A percentile compares a stretch with the other conserved stretches of the same genome.
Conservation (phyloP, 2,329 filamentous ascomycete species). For the Chrysosporium queenslandicum region DNA sequence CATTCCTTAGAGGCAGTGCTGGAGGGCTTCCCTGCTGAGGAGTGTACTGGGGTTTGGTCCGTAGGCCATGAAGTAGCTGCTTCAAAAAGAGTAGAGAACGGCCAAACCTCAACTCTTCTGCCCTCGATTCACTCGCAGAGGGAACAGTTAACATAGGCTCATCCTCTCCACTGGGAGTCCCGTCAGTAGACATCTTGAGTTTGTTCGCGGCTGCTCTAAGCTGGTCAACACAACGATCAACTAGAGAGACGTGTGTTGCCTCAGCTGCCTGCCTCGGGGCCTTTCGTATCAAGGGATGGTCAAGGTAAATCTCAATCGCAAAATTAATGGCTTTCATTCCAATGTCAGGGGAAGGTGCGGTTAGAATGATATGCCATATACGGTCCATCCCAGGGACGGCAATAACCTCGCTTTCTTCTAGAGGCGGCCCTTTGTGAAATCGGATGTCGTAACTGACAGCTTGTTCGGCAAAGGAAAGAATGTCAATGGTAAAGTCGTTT, state of each 20-base stretch:
- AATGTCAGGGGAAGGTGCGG: slow-evolving; percentile 54
- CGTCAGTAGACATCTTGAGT: slow-evolving; percentile 44
- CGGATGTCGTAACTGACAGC: slow-evolving; percentile 42
- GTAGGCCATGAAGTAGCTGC: slow-evolving; percentile 52
- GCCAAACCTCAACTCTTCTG: slow-evolving; percentile 55
- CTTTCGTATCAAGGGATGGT: slow-evolving; percentile 36
- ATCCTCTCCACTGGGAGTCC: slow-evolving; percentile 38
- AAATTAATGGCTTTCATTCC: slow-evolving; percentile 58
- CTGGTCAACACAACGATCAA: slow-evolving; percentile 62
- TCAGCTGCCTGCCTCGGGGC: slow-evolving; percentile 41
- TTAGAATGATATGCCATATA: slow-evolving; percentile 74
- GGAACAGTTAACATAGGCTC: slow-evolving; percentile 46
- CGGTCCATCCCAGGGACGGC: slow-evolving; percentile 51
- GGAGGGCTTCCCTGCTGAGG: slow-evolving; percentile 52
- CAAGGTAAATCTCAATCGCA: slow-evolving; percentile 65
- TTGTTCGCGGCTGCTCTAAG: slow-evolving; percentile 53
- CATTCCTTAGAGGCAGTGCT: slow-evolving; percentile 45
- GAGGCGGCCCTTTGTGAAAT: slow-evolving; percentile 45
- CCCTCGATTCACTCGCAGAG: slow-evolving; percentile 40
- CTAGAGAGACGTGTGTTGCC: slow-evolving; percentile 57
- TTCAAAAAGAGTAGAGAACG: slow-evolving; percentile 59
- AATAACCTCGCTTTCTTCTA: slow-evolving; percentile 33
- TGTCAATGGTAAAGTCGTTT: slow-evolving; percentile 30
- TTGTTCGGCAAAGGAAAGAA: slow-evolving; percentile 37
- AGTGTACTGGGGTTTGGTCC: slow-evolving; percentile 47